Evolutionary conservation across 129 eudicot species (phyloP).

Genomic region (carrot (Daucus carota)): DH1_v3.0 NC_030382.2:51700001-51700500

Average conservation of each 20-base stretch:
- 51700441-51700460: not conserved
- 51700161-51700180: conserved; percentile 37
- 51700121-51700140: conserved; percentile 46
- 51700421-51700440: not conserved
- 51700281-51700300: conserved; percentile 60
- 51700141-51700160: conserved; percentile 60
- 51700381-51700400: not conserved
- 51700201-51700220: conserved; percentile 49
- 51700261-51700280: conserved; percentile 40
- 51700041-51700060: conserved; percentile 73
- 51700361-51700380: conserved; percentile 34
- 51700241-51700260: conserved; percentile 51
- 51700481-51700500: not conserved
- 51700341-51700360: conserved; percentile 16
- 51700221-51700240: conserved; percentile 36
- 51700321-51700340: conserved; percentile 46
- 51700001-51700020: conserved; percentile 78
- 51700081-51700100: conserved; percentile 45
- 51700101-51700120: conserved; percentile 29
- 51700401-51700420: not conserved
- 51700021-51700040: conserved; percentile 55
- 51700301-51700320: conserved; percentile 80
- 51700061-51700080: conserved; percentile 54
- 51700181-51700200: conserved; percentile 47
- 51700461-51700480: not conserved